Evolutionary conservation across 1,139 yeast species (phyloP), one percentile per base, ranked within the genome.

Genomic region (Eremothecium gossypii): DNA sequence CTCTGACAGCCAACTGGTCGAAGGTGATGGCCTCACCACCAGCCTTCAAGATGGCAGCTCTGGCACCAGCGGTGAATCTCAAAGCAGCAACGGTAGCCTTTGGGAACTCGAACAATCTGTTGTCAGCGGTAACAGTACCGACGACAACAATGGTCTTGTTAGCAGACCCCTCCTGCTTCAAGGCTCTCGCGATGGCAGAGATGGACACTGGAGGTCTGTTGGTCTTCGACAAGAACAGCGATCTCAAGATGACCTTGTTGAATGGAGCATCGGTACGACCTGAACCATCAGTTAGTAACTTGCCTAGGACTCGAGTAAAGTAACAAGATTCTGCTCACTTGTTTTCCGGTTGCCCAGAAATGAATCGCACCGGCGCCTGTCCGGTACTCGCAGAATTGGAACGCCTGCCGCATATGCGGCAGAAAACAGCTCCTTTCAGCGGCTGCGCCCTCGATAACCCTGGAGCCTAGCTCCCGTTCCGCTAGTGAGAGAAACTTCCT

Each of bases 11-110:
- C 66, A 91, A 85, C 79, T 91, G 97, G 73, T 91, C 98, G 65
- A 93, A 82, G 67, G 98, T 93, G 82, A 91, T 83, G 67, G 89
- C 86, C 78, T 91, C 98, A 81, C 99, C 99, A 75, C 99, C 99
- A 69, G 91, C 93, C 81, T 89, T 89, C 66, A 80, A 64, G 71
- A 91, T 93, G 73, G 89, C 86, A 66, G 96, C 96, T 74, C 84
- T 87, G 70, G 99, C 99, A 75, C 94, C 84, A 66, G 91, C 94
- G 63, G 99, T 93, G 87, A 91, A 89, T 77, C 95, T 87, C 71
- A 91, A 83, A 71, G 98, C 99, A 66, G 98, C 97, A 64, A 91
- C 83, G 58, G 97, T 85, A 65, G 93, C 74, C 82, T 89, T 89
- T 75, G 97, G 97, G 79, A 86, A 78, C 65, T 81, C 85, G 61